phyloP scores from a whole-genome alignment of 768 basidiomycete species.

The Lactarius hatsudake region DNA sequence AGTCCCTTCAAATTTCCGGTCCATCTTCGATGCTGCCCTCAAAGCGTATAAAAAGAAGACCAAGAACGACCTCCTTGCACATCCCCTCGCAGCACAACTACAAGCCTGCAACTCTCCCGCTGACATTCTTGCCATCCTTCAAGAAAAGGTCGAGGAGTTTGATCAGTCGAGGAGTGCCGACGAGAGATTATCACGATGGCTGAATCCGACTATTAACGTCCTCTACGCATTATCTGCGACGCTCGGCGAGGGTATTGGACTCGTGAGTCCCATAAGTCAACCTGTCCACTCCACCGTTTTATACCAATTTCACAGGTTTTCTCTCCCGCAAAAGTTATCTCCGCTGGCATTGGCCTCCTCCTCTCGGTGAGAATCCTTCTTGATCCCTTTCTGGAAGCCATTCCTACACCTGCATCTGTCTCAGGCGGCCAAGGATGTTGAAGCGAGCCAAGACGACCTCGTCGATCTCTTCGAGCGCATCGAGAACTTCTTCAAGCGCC shows the following conservation, averaged over 20 bases:
- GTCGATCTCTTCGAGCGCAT: neutral
- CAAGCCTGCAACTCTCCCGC: neutral
- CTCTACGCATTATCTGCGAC: neutral
- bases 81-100: neutral
- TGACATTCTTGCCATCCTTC: neutral
- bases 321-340: neutral
- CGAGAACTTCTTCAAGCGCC: neutral
- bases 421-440: neutral
- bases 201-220: neutral
- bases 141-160: neutral
- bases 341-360: neutral
- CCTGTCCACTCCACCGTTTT: neutral
- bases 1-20: too few species aligned
- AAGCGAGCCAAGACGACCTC: neutral
- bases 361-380: neutral
- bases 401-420: neutral
- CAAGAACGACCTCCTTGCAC: too few species aligned
- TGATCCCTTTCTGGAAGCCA: neutral
- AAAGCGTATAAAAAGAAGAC: too few species aligned
- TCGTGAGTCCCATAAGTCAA: neutral
- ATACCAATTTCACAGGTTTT: neutral
- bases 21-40: too few species aligned
- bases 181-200: neutral
- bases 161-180: neutral
- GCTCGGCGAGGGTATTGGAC: neutral